Evolutionary conservation across 345 rosid species (phyloP), one percentile per base, ranked within the genome.

Genomic region (Linum usitatissimum): DNA sequence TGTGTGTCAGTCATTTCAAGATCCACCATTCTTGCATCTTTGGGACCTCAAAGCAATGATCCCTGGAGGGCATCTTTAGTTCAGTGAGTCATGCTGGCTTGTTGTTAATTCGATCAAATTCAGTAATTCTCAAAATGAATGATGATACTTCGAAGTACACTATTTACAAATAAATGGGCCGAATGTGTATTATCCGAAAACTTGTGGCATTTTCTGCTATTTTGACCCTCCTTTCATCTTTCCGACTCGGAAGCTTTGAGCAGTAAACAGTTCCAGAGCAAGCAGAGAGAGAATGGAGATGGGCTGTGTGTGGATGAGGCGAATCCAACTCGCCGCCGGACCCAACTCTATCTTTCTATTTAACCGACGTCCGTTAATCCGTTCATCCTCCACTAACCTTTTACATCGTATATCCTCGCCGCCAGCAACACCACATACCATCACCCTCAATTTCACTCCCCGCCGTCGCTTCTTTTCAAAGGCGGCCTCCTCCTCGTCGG

Each of bases 241-340:
- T 13, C n/a, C n/a, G 30, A n/a, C 19, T 30, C 23, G 23, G 28
- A 63, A 63, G 15, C 42, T 34, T 23, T 34, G 38, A 34, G 38
- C 38, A 4, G 38, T 7, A 2, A 23, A 23, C 28, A 23, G 28
- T 23, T 23, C 28, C 28, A 23, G 28, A 40, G 48, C 66, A 6
- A 18, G 30, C 30, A 2, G 28, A 18, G 4, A 18, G 20, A 67
- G 40, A 54, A 71, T 77, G 82, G 81, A 76, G 80, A 72, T 69
- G 62, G 77, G 81, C 3, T 49, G 81, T 42, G 6, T 67, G 70
- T 77, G 84, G 84, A 71, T 71, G 79, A 76, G 78, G 68, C 75
- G 76, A 18, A 63, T 74, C 36, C 70, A 68, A 45, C 30, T 59
- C 28, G 28, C 28, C 18, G 18, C 56, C 18, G 65, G 70, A 63